Base-by-base conservation (phyloP, 2,329 filamentous ascomycete genomes). In the Macrophomina phaseolina region DNA sequence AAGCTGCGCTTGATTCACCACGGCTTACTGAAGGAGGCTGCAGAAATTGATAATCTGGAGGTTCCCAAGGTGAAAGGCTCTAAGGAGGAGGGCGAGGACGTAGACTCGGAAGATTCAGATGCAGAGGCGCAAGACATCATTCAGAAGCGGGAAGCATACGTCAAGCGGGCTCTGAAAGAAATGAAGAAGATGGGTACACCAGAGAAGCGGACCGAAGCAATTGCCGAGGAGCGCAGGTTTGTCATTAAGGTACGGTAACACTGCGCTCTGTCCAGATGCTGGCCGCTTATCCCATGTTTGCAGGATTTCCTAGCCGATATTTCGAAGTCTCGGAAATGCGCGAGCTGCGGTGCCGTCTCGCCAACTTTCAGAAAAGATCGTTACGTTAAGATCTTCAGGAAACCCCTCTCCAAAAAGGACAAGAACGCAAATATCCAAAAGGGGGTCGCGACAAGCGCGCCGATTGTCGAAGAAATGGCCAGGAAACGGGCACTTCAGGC, bases 311-410 rank as follows among this genome's bases (percentile, higher is more conserved):
- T 97, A 68, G 86, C 86, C 64, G 87, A 89, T 34, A 90, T 97
- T 65, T 87, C 86, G 56, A 87, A 86, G 71, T 84, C 86, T 55
- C 90, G 89, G 72, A 87, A 86, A 73, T 99, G 95, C 80, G 83
- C 82, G 48, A 87, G 83, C 70, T 91, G 89, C 75, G 81, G 81
- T 11, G 91, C 91, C 34, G 87, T 95, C 68, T 94, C 91, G 14
- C 94, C 93, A 11, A 84, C 84, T 2, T 98, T 92, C 79, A 89
- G 94, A 72, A 97, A 97, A 77, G 94, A 99, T 74, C 87, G 91
- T 51, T 95, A 89, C 73, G 91, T 94, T 75, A 99, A 98, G 79
- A 93, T 99, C 64, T 99, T 98, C 78, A 90, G 94, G 76, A 95
- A 91, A 75, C 84, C 91, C 1, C 81, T 97, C 66, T 87, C 85